phyloP scores from a whole-genome alignment of 106 monocot genomes.

The Allium fistulosum region DNA sequence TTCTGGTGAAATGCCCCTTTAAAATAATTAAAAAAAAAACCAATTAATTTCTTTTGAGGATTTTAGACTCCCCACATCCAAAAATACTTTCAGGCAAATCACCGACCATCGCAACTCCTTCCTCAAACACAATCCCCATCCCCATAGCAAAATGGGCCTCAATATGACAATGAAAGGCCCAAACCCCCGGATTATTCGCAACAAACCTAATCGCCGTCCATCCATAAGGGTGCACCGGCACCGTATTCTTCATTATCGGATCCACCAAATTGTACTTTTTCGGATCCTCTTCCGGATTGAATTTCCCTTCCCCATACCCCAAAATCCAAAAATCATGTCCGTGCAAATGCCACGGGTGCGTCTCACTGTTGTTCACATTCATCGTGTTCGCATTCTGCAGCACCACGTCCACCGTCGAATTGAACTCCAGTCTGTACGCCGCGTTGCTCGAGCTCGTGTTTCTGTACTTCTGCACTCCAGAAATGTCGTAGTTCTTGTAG shows the following conservation, averaged over 20 bases:
- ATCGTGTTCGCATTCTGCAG: conserved; percentile 86
- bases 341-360: conserved; percentile 99
- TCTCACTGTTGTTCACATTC: conserved; percentile 66
- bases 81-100: conserved; percentile 46
- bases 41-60: background rate
- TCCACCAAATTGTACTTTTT: conserved; percentile 55
- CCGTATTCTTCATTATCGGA: conserved; percentile 89
- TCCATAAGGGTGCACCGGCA: conserved; percentile 57
- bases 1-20: too few species aligned
- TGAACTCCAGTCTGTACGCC: conserved; percentile 46
- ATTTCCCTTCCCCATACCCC: conserved; percentile 63
- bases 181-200: conserved; percentile 79
- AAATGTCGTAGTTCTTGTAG: conserved; percentile 18
- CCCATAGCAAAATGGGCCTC: conserved; percentile 91
- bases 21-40: too few species aligned
- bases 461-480: background rate
- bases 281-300: conserved; percentile 38
- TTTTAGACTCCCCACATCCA: conserved; percentile 51
- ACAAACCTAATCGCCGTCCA: conserved; percentile 84
- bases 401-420: conserved; percentile 69
- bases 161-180: conserved; percentile 93
- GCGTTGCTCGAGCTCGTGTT: conserved; percentile 26
- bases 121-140: conserved; percentile 78
- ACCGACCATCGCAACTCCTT: conserved; percentile 54
- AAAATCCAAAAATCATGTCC: conserved; percentile 98